phyloP scores from a whole-genome alignment of 192 early-diverging fungal species.

The Umbelopsis sp. region DNA sequence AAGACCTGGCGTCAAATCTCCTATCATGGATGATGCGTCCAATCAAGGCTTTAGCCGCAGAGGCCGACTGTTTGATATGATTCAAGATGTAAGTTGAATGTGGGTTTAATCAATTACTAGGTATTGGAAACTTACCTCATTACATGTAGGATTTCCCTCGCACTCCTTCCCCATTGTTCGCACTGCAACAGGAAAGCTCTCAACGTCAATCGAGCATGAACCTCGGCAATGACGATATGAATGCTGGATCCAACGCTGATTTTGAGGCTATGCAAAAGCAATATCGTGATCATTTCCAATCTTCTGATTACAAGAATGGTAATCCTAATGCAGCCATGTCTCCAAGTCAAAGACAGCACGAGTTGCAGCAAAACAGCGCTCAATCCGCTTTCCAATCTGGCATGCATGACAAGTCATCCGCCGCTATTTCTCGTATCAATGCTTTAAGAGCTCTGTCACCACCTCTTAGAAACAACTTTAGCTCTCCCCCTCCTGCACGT shows the following conservation, averaged over 20 bases:
- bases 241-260: neutral
- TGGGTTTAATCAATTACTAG: neutral
- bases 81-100: conserved; percentile 34
- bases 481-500: conserved; percentile 26
- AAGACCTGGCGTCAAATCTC: conserved; percentile 17
- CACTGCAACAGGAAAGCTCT: conserved; percentile 48
- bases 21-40: conserved; percentile 13
- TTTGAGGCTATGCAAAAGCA: conserved; percentile 22
- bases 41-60: conserved; percentile 8
- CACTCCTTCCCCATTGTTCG: conserved; percentile 55
- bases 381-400: conserved; percentile 10
- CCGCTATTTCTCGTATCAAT: conserved; percentile 12
- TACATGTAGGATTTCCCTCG: conserved; percentile 55
- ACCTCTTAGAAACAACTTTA: conserved; percentile 27
- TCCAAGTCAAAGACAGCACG: conserved; percentile 10
- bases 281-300: conserved; percentile 10
- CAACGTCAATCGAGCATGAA: conserved; percentile 26
- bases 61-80: conserved; percentile 34
- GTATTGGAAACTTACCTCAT: conserved; percentile 29
- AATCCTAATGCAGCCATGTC: neutral
- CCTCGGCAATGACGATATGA: conserved; percentile 14
- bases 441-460: conserved; percentile 25
- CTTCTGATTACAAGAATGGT: conserved; percentile 5
- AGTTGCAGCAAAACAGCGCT: neutral
- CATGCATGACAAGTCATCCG: conserved; percentile 20